Base-by-base conservation (phyloP, 225 moss, liverwort and hornwort species). In the Takakia lepidozioides region DNA sequence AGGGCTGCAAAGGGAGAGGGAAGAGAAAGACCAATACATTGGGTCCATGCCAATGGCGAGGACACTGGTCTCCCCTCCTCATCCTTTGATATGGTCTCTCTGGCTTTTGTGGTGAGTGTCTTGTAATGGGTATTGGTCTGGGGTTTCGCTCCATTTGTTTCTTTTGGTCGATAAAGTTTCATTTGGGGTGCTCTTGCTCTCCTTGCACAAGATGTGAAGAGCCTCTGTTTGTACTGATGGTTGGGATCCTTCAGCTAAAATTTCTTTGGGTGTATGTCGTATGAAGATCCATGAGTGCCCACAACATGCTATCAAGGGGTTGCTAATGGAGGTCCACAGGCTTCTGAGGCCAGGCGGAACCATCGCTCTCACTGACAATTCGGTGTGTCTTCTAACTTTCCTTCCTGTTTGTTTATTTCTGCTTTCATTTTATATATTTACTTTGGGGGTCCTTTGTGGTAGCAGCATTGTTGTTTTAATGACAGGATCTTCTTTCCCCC, bases 291-390 rank as follows among this genome's bases (percentile, higher is more conserved):
- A 91, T 57, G 98, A 91, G 65, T 83, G 82, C 49, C 98, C 98
- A 50, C 78, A 73, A 59, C 34, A 49, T 60, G 85, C 67, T 26
- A 59, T 57, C 36, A 58, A 48, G 55, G 67, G 67, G 52, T 35
- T 98, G 56, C 46, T 98, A 38, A 83, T 64, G 47, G 98, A 98
- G 59, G 82, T 85, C 35, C 69, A 73, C 54, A 82, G 98, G 55
- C 55, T 98, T 38, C 28, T 98, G 51, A 98, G 72, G 74, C 78
- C 85, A 30, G 91, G 91, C 46, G 98, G 91, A 62, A 98, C 98
- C 25, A 65, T 98, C 30, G 64, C 98, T 27, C 48, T 98, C 20
- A 76, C 70, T 15, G 98, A 98, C 49, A 80, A 65, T 27, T 87
- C 86, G 59, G 93, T 95, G 87, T 38, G 35, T 47, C 29, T 23